phyloP scores from a whole-genome alignment of 2,329 filamentous ascomycete species.

The Ophiocordyceps camponoti-floridani region DNA sequence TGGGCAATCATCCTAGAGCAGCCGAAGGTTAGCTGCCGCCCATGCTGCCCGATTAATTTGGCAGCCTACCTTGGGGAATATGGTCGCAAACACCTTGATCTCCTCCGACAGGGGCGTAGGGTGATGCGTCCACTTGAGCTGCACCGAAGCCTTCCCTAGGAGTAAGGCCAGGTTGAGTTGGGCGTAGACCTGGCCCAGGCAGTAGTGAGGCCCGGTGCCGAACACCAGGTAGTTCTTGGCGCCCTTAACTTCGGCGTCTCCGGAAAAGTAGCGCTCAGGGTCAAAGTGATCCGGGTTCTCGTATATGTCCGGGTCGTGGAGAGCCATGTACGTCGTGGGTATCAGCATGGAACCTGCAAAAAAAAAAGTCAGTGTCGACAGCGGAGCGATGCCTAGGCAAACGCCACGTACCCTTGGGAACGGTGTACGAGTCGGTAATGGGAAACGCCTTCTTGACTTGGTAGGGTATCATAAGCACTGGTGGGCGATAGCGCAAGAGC shows the following conservation, averaged over 20 bases:
- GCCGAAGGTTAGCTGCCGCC: background rate
- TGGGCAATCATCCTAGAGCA: slow-evolving; percentile 58
- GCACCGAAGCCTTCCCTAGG: slow-evolving; percentile 75
- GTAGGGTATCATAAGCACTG: slow-evolving; percentile 95
- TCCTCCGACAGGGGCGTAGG: slow-evolving; percentile 72
- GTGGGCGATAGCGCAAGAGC: slow-evolving; percentile 82
- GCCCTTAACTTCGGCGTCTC: slow-evolving; percentile 69
- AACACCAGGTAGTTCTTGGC: slow-evolving; percentile 96
- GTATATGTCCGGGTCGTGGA: slow-evolving; percentile 87
- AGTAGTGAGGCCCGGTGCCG: slow-evolving; percentile 91
- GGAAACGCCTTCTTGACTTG: slow-evolving; percentile 90
- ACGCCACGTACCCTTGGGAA: slow-evolving; percentile 54
- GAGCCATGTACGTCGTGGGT: slow-evolving; percentile 74
- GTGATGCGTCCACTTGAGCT: slow-evolving; percentile 80
- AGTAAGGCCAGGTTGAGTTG: slow-evolving; percentile 76
- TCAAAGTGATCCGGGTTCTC: slow-evolving; percentile 76
- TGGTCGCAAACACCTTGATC: slow-evolving; percentile 96
- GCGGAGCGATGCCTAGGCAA: background rate
- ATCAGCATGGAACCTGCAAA: slow-evolving; percentile 69
- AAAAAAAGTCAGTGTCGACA: background rate
- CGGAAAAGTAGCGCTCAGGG: slow-evolving; percentile 79
- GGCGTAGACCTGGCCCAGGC: slow-evolving; percentile 83
- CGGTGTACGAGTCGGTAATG: slow-evolving; percentile 73
- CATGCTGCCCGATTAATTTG: too few species aligned
- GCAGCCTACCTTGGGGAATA: slow-evolving; percentile 75